Conservation (phyloP, 208 protist genomes). For the Naegleria gruberi region DNA sequence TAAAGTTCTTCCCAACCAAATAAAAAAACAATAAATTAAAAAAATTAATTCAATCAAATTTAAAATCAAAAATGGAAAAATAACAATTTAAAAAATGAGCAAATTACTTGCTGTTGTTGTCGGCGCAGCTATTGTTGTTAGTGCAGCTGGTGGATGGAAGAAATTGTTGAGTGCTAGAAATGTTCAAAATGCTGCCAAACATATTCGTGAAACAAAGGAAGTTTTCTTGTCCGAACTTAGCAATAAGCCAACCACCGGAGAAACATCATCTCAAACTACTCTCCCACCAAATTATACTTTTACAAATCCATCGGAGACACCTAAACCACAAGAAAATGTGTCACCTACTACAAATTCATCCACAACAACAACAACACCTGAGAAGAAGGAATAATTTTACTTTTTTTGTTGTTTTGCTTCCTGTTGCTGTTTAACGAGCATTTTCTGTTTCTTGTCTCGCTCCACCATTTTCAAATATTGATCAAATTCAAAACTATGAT, state of each 20-base stretch:
- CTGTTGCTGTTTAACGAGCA: neutral
- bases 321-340: neutral
- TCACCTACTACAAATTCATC: neutral
- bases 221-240: neutral
- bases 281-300: neutral
- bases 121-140: neutral
- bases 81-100: neutral
- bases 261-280: neutral
- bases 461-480: neutral
- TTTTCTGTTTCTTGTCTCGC: neutral
- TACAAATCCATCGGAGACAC: neutral
- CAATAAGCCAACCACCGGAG: neutral
- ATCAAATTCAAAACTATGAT: constrained; percentile 1
- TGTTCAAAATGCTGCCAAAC: neutral
- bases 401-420: neutral
- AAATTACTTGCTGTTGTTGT: neutral
- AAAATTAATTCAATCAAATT: neutral
- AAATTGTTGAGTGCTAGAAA: neutral
- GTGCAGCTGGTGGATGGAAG: neutral
- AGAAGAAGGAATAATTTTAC: neutral
- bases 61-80: neutral
- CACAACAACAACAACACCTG: neutral
- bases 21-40: no score
- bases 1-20: no score
- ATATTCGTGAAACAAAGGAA: neutral